phyloP scores from a whole-genome alignment of 2,329 filamentous ascomycete genomes.

The Stemphylium vesicarium region DNA sequence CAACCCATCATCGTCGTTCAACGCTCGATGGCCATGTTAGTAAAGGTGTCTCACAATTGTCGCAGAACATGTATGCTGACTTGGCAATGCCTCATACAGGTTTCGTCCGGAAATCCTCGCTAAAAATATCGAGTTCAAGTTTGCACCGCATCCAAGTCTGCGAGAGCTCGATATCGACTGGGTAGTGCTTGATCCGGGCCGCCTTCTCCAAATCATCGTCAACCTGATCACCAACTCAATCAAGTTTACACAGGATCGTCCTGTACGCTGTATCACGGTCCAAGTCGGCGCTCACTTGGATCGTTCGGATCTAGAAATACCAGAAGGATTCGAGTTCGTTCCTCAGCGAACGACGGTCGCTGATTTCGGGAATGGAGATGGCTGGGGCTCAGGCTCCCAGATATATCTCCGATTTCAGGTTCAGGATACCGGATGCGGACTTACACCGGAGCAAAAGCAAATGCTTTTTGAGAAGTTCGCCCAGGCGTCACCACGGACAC shows the following conservation, averaged over 20 bases:
- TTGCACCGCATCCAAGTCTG: slow-evolving; percentile 44
- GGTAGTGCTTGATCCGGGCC: slow-evolving; percentile 51
- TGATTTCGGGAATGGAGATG: slow-evolving; percentile 27
- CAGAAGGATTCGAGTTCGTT: slow-evolving; percentile 34
- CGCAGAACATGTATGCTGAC: background rate
- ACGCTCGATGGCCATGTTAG: slow-evolving; percentile 45
- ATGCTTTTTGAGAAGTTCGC: slow-evolving; percentile 43
- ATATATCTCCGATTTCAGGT: slow-evolving; percentile 41
- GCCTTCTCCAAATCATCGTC: slow-evolving; percentile 52
- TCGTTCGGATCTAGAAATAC: slow-evolving; percentile 22
- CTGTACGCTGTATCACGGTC: slow-evolving; percentile 47
- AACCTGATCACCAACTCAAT: slow-evolving; percentile 56
- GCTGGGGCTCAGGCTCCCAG: slow-evolving; percentile 38
- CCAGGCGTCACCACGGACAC: slow-evolving; percentile 44
- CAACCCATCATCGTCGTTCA: slow-evolving; percentile 45
- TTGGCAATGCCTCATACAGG: background rate
- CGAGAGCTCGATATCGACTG: slow-evolving; percentile 45
- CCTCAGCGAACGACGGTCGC: slow-evolving; percentile 24
- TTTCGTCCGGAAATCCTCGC: slow-evolving; percentile 43
- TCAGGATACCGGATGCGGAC: slow-evolving; percentile 42
- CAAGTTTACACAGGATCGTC: slow-evolving; percentile 52
- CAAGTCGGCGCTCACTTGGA: slow-evolving; percentile 48
- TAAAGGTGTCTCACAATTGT: background rate
- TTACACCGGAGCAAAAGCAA: slow-evolving; percentile 39
- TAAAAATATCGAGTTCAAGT: slow-evolving; percentile 38